Percentiles rank a stretch among this genome's conserved stretches.
phyloP scores from a whole-genome alignment of 139 green algal genomes.

The Chlorella sp. region DNA sequence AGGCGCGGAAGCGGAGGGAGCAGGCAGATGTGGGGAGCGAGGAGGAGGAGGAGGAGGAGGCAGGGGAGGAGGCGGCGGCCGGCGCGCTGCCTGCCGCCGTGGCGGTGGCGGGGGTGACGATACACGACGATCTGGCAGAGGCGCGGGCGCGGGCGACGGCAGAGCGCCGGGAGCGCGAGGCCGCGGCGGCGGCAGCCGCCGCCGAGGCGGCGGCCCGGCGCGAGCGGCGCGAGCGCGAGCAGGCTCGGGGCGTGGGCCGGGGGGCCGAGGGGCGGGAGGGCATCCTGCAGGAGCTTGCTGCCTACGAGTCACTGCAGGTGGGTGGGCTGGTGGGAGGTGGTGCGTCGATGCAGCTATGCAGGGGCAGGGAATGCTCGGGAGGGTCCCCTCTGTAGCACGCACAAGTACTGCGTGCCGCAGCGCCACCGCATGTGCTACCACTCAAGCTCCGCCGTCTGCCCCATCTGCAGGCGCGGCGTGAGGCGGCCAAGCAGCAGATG shows the following conservation, averaged over 20 bases:
- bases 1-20: not conserved
- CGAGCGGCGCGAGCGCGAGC: not conserved
- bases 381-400: not conserved
- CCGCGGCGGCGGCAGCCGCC: not conserved
- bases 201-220: not conserved
- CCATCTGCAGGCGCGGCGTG: conserved; percentile 23
- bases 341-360: too few species aligned
- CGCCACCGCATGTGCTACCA: not conserved
- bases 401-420: not conserved
- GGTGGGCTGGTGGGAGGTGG: not conserved
- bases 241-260: not conserved
- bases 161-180: too few species aligned
- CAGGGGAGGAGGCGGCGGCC: not conserved
- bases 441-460: not conserved
- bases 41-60: not conserved
- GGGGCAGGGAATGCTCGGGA: too few species aligned
- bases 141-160: too few species aligned
- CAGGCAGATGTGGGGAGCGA: not conserved
- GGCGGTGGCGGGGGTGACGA: not conserved
- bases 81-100: too few species aligned
- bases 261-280: not conserved
- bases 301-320: not conserved
- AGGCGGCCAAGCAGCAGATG: conserved; percentile 68
- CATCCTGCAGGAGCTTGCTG: not conserved
- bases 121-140: not conserved